Conservation (phyloP, 2,329 filamentous ascomycete species). For the Sporothrix pallida region DNA sequence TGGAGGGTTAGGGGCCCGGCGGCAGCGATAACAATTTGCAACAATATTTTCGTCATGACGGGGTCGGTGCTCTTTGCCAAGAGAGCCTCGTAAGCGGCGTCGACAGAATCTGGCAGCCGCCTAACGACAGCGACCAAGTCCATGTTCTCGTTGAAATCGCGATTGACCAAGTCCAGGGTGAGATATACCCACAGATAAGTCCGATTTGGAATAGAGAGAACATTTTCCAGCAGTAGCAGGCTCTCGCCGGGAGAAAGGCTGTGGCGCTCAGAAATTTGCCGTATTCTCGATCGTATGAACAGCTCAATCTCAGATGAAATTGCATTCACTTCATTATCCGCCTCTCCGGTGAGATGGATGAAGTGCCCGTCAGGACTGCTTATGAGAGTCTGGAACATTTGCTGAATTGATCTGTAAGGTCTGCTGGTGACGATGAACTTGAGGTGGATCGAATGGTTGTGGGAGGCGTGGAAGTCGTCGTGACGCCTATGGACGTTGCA, state of each 20-base stretch:
- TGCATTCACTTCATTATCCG: slow-evolving; percentile 36
- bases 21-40: slow-evolving; percentile 47
- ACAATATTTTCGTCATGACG: slow-evolving; percentile 41
- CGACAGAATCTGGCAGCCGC: slow-evolving; percentile 37
- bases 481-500: no score
- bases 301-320: slow-evolving; percentile 30
- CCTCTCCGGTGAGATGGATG: slow-evolving; percentile 45
- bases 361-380: slow-evolving; percentile 37
- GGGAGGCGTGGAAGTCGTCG: no score
- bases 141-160: slow-evolving; percentile 42
- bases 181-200: slow-evolving; percentile 50
- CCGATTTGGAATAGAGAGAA: slow-evolving; percentile 41
- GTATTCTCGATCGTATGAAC: slow-evolving; percentile 28
- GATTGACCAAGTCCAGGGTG: slow-evolving; percentile 40
- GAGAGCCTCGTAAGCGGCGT: slow-evolving; percentile 38
- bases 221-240: not conserved
- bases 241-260: no score
- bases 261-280: not conserved
- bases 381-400: no score
- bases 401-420: slow-evolving; percentile 40
- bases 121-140: slow-evolving; percentile 30
- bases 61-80: slow-evolving; percentile 35
- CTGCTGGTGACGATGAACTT: slow-evolving; percentile 46
- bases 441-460: not conserved
- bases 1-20: slow-evolving; percentile 43